Percentiles rank a stretch among this genome's conserved stretches.
These are phyloP conservation scores for Elsinoe ampelina DNA, from an alignment of 2,329 filamentous ascomycete species.

Conservation along the genomic window DNA sequence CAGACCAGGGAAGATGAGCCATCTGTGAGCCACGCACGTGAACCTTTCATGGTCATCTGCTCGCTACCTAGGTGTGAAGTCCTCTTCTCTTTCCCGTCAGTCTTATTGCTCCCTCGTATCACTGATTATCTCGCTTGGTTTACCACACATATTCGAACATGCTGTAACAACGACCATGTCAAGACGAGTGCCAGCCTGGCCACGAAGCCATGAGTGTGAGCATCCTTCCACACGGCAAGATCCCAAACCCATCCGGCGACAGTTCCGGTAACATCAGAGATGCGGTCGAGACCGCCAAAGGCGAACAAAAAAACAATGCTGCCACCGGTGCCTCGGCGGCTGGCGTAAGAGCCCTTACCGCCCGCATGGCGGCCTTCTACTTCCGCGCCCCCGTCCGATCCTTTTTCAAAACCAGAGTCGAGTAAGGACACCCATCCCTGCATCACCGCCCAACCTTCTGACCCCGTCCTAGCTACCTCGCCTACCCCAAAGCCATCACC, in stretches of 20 bases:
- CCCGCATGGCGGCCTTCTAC: constrained; percentile 80
- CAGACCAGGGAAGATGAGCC: too few species aligned
- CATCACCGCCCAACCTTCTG: neutral
- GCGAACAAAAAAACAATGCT: constrained; percentile 41
- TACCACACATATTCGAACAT: neutral
- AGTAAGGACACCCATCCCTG: constrained; percentile 46
- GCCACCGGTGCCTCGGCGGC: constrained; percentile 74
- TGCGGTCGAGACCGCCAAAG: constrained; percentile 3
- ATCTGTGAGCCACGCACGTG: too few species aligned
- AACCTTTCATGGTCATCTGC: too few species aligned
- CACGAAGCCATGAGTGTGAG: neutral
- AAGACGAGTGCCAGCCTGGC: too few species aligned
- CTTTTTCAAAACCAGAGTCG: constrained; percentile 82
- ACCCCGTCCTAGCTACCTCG: constrained; percentile 42
- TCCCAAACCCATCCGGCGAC: neutral
- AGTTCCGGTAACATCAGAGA: neutral
- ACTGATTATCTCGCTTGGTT: too few species aligned
- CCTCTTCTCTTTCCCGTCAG: too few species aligned
- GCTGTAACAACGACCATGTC: neutral
- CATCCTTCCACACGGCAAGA: neutral
- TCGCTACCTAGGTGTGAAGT: too few species aligned
- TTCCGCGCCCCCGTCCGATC: constrained; percentile 86
- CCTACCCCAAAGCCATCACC: constrained; percentile 55
- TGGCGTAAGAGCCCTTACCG: constrained; percentile 71
- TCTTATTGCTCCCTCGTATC: too few species aligned